These are phyloP conservation scores for Polychaeton citri DNA, from an alignment of 2,329 filamentous ascomycete species.

Conservation along the genomic window DNA sequence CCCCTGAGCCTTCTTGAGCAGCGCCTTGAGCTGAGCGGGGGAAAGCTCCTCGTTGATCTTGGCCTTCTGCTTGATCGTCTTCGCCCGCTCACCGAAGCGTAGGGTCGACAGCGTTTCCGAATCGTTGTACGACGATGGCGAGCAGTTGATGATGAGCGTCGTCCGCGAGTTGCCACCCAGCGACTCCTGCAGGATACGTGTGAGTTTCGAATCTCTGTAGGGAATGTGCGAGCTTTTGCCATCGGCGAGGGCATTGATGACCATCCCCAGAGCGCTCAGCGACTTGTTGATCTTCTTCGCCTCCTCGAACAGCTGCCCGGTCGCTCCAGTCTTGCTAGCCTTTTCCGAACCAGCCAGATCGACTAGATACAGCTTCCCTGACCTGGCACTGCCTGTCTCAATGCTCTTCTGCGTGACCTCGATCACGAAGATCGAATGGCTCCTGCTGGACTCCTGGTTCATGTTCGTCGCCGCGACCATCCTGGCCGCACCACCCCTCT, in stretches of 20 bases:
- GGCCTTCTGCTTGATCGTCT: slow-evolving; percentile 99
- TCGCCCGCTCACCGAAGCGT: slow-evolving; percentile 88
- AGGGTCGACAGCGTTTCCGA: slow-evolving; percentile 84
- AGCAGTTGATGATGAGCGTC: slow-evolving; percentile 98
- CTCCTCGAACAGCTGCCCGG: slow-evolving; percentile 91
- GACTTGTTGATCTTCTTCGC: slow-evolving; percentile 99
- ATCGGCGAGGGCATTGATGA: slow-evolving; percentile 94
- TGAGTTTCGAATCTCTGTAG: slow-evolving; percentile 96
- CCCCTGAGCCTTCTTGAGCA: slow-evolving; percentile 82
- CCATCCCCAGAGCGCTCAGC: slow-evolving; percentile 94
- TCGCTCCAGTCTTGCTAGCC: slow-evolving; percentile 95
- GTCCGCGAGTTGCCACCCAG: slow-evolving; percentile 95
- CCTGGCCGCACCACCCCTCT: slow-evolving; percentile 75
- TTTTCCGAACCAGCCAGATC: slow-evolving; percentile 98
- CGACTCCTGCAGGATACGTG: slow-evolving; percentile 91
- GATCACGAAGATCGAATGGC: slow-evolving; percentile 95
- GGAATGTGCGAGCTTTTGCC: slow-evolving; percentile 94
- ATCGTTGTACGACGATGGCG: slow-evolving; percentile 97
- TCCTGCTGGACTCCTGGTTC: slow-evolving; percentile 97
- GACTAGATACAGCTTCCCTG: slow-evolving; percentile 90
- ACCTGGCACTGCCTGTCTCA: slow-evolving; percentile 90
- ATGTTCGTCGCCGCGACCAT: slow-evolving; percentile 97
- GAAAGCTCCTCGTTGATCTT: slow-evolving; percentile 99
- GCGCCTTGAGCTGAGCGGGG: slow-evolving; percentile 81
- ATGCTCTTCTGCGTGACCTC: slow-evolving; percentile 97